Evolutionary conservation across 2,329 filamentous ascomycete genomes (phyloP).

Genomic region (Coleophoma eucalyptorum): DNA sequence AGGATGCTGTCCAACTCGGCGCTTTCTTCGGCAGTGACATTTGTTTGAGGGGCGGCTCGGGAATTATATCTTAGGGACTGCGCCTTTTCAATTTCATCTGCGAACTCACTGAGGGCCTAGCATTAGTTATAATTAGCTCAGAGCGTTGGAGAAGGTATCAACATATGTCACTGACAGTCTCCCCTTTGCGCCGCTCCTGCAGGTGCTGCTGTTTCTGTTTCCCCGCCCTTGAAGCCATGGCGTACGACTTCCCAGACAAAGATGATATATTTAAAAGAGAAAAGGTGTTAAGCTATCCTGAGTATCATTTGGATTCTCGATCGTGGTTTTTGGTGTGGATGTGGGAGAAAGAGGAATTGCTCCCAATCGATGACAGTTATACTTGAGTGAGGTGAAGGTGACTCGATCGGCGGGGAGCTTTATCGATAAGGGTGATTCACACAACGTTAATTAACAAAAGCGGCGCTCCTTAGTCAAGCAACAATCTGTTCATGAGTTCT

Average conservation of each 20-base stretch:
- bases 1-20: constrained; percentile 83
- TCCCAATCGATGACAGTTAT: too few species aligned
- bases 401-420: constrained; percentile 18
- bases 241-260: too few species aligned
- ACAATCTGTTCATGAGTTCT: too few species aligned
- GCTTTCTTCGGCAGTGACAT: constrained; percentile 53
- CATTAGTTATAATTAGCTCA: not conserved
- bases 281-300: too few species aligned
- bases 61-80: constrained; percentile 67
- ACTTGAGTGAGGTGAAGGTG: constrained; percentile 9
- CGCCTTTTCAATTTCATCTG: constrained; percentile 95
- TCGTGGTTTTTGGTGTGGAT: too few species aligned
- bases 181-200: constrained; percentile 81
- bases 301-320: too few species aligned
- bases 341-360: too few species aligned
- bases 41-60: constrained; percentile 8
- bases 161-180: constrained; percentile 57
- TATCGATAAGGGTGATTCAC: constrained; percentile 22
- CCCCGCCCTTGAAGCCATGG: constrained; percentile 40
- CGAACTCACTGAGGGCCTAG: constrained; percentile 86
- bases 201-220: constrained; percentile 59
- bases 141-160: not conserved
- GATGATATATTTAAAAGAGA: too few species aligned
- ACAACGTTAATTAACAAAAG: too few species aligned
- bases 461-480: too few species aligned